These are phyloP conservation scores for Diversispora eburnea DNA, from an alignment of 192 early-diverging fungal genomes.

Conservation along the genomic window DNA sequence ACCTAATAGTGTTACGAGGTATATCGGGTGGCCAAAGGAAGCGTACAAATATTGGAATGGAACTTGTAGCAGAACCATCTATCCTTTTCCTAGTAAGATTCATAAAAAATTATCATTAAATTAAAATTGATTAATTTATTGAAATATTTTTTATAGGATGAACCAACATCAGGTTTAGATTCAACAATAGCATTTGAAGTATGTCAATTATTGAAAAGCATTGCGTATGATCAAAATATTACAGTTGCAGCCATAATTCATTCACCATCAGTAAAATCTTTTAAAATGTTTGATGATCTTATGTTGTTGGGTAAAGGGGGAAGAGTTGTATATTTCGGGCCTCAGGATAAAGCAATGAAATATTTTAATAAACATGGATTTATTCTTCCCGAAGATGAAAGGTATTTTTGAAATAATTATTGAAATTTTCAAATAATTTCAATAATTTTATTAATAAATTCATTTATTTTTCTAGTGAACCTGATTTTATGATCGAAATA, in stretches of 20 bases:
- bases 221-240: slow-evolving; percentile 57
- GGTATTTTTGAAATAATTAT: background rate
- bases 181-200: slow-evolving; percentile 63
- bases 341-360: slow-evolving; percentile 38
- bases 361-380: slow-evolving; percentile 57
- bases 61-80: slow-evolving; percentile 53
- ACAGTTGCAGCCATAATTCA: slow-evolving; percentile 74
- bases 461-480: slow-evolving; percentile 29
- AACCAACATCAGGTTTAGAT: slow-evolving; percentile 71
- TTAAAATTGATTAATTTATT: background rate
- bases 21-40: slow-evolving; percentile 73
- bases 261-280: slow-evolving; percentile 60
- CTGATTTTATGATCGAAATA: slow-evolving; percentile 70
- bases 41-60: slow-evolving; percentile 78
- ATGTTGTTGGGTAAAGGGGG: slow-evolving; percentile 71
- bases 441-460: background rate
- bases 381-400: slow-evolving; percentile 31
- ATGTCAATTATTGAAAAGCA: slow-evolving; percentile 51
- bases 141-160: slow-evolving; percentile 41
- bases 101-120: background rate
- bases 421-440: background rate
- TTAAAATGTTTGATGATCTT: slow-evolving; percentile 68
- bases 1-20: slow-evolving; percentile 48
- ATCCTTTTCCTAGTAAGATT: slow-evolving; percentile 49
- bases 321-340: slow-evolving; percentile 60